These are phyloP conservation scores for Cyclotella atomus DNA, from an alignment of 108 stramenopile genomes.

Conservation along the genomic window DNA sequence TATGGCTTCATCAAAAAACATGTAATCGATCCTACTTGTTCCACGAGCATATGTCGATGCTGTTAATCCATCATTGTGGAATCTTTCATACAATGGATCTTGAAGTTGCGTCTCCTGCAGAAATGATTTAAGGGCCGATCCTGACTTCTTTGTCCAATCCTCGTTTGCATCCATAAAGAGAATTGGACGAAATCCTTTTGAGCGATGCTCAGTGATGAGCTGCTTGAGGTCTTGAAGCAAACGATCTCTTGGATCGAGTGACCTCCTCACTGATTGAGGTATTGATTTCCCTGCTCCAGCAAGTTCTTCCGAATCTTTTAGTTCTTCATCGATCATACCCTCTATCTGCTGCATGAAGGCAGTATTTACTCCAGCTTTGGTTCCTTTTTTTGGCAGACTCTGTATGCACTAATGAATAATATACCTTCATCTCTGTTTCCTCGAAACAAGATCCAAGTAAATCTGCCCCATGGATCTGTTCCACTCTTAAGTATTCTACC, in stretches of 20 bases:
- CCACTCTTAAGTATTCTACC: background rate
- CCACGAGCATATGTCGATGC: background rate
- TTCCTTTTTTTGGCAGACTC: slow-evolving; percentile 6
- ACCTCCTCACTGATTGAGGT: background rate
- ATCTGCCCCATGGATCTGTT: slow-evolving; percentile 8
- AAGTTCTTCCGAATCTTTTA: background rate
- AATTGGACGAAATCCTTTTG: background rate
- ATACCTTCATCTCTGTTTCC: slow-evolving; percentile 6
- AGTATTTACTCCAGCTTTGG: background rate
- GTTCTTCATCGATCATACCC: background rate
- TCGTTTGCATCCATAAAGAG: slow-evolving; percentile 7
- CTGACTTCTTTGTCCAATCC: background rate
- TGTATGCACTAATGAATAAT: background rate
- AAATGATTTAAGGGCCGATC: background rate
- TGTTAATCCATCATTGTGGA: background rate
- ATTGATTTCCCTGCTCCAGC: background rate
- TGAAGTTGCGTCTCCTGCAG: background rate
- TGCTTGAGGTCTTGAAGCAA: background rate
- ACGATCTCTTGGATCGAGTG: background rate
- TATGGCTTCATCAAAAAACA: background rate
- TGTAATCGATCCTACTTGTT: background rate
- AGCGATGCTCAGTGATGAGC: background rate
- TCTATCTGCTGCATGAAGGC: background rate
- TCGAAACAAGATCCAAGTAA: background rate
- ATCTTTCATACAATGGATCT: background rate